Evolutionary conservation across 768 basidiomycete species (phyloP), one percentile per base, ranked within the genome.

Genomic region (Tricholoma matsutake): DNA sequence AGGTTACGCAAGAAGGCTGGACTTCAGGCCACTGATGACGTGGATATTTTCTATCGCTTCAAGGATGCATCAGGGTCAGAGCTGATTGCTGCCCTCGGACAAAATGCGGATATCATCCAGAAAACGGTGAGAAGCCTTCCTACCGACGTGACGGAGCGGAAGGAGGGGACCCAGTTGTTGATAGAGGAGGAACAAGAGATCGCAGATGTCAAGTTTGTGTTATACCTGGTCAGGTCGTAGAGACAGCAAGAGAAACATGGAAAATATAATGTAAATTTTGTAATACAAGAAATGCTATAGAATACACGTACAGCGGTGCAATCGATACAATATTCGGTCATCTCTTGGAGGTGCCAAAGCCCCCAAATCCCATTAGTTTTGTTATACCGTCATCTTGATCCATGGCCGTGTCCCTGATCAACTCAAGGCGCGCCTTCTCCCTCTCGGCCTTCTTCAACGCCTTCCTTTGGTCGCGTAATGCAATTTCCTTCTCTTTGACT

Each of bases 1-100:
- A 94, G 92, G 72, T 79, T 98, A 62, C 83, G 97, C 67, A 99
- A 99, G 79, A 94, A 95, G 75, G 95, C 94, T 1, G 94, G 95
- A 13, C 79, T 98, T 64, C 94, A 95, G 74, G 89, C 96, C 18
- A 95, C 94, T 6, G 97, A 99, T 71, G 93, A 97, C 70, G 87
- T 98, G 29, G 83, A 92, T 57, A 84, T 97, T 41, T 96, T 88
- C 76, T 95, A 95, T 77, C 75, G 75, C 60, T 91, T 96, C 71
- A 87, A 89, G 67, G 83, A 83, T 13, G 91, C 86, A 25, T 67
- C 79, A 8, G 88, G 89, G 10, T 76, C 76, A 20, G 89, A 91
- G 47, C 69, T 95, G 58, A 73, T 84, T 37, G 76, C 76, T 28
- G 91, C 91, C 25, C 83, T 94, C 65, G 68, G 71, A 57, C 83